phyloP scores from a whole-genome alignment of 1,139 yeast genomes.

The Wickerhamiella infanticola region DNA sequence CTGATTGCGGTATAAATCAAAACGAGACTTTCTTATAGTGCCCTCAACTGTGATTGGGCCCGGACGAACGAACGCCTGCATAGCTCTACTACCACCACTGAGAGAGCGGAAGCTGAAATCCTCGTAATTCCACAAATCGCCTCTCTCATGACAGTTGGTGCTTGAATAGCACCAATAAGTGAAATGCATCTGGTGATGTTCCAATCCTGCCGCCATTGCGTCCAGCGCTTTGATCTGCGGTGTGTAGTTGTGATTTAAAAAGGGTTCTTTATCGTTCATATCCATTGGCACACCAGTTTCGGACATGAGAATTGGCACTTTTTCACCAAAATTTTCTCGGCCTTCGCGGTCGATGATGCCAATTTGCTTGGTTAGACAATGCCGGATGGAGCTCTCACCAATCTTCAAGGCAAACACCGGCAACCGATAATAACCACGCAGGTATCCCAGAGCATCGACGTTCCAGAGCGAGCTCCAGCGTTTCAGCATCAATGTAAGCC shows the following conservation, averaged over 20 bases:
- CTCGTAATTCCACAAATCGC: constrained; percentile 80
- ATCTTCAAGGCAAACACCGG: constrained; percentile 63
- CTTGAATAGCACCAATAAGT: constrained; percentile 73
- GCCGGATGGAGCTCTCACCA: constrained; percentile 63
- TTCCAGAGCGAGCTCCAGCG: constrained; percentile 41
- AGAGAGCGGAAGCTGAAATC: constrained; percentile 57
- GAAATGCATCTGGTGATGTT: constrained; percentile 50
- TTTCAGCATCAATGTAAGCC: constrained; percentile 75
- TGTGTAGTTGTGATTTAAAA: constrained; percentile 38
- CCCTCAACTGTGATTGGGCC: constrained; percentile 51
- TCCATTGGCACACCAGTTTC: constrained; percentile 93
- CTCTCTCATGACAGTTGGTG: constrained; percentile 55
- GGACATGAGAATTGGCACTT: constrained; percentile 57
- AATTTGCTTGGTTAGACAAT: constrained; percentile 49
- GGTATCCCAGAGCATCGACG: constrained; percentile 68
- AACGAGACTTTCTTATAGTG: constrained; percentile 32
- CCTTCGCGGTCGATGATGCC: constrained; percentile 50
- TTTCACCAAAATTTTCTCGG: constrained; percentile 36
- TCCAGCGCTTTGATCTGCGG: constrained; percentile 68
- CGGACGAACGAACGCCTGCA: constrained; percentile 58
- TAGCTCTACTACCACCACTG: constrained; percentile 37
- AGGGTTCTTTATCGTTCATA: constrained; percentile 58
- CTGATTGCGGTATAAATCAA: constrained; percentile 34
- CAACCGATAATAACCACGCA: constrained; percentile 53
- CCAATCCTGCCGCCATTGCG: constrained; percentile 60